Evolutionary conservation across 352 stramenopile genomes (phyloP).

Genomic region (Pythium monospermum): DNA sequence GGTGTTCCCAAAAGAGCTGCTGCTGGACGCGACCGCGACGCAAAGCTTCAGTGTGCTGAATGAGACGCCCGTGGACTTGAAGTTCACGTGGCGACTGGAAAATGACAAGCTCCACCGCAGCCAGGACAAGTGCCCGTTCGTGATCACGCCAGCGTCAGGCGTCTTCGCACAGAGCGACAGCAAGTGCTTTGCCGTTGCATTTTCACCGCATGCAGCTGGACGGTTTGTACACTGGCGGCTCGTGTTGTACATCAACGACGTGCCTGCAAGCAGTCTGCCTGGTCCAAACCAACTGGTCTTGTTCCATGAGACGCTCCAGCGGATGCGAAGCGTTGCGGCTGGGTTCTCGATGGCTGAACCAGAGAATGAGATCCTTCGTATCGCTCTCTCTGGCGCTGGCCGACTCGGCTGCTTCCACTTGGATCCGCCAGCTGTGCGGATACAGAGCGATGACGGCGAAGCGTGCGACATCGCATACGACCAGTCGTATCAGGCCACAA

Average conservation of each 20-base stretch:
- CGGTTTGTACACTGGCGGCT: conserved; percentile 25
- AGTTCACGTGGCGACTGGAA: conserved; percentile 49
- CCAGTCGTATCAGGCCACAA: conserved; percentile 5
- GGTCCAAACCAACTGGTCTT: conserved; percentile 33
- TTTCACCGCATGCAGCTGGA: conserved; percentile 25
- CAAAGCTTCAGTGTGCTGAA: conserved; percentile 57
- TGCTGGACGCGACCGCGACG: conserved; percentile 24
- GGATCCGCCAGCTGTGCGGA: not conserved
- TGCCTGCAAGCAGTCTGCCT: conserved; percentile 51
- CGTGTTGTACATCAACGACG: conserved; percentile 37
- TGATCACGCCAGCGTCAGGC: conserved; percentile 32
- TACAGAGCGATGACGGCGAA: not conserved
- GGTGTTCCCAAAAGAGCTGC: conserved; percentile 39
- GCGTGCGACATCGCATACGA: not conserved
- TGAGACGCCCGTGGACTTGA: conserved; percentile 56
- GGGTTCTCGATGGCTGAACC: conserved; percentile 6
- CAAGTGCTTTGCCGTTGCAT: conserved; percentile 42
- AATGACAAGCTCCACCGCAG: not conserved
- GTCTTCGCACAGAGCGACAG: conserved; percentile 35
- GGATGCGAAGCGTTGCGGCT: not conserved
- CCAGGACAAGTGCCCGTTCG: conserved; percentile 27
- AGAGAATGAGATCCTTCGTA: conserved; percentile 3
- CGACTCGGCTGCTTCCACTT: conserved; percentile 16
- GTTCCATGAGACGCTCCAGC: conserved; percentile 29
- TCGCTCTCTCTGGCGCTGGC: conserved; percentile 11